Conservation (phyloP, 1,284 basidiomycete genomes). For the Lentinus polychrous region DNA sequence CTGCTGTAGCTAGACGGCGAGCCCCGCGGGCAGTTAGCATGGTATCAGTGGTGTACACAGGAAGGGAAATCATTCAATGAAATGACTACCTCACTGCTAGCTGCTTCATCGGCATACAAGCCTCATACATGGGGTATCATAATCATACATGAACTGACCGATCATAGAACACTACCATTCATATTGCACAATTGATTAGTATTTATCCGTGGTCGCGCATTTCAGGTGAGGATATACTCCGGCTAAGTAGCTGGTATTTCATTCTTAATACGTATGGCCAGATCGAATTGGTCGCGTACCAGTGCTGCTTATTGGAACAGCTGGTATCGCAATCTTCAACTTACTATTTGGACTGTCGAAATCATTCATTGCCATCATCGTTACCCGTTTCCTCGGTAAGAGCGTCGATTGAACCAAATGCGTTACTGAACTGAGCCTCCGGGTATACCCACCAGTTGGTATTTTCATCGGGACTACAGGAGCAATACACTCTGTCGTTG, state of each 20-base stretch:
- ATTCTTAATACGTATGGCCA: slow-evolving; percentile 23
- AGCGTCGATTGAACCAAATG: neutral
- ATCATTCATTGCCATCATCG: slow-evolving; percentile 37
- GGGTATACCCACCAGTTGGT: slow-evolving; percentile 18
- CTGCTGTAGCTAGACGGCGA: neutral
- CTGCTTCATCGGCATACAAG: no score
- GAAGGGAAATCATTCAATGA: no score
- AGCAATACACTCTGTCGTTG: slow-evolving; percentile 53
- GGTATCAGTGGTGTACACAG: no score
- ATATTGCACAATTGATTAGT: slow-evolving; percentile 26
- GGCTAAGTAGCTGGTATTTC: no score
- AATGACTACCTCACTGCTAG: no score
- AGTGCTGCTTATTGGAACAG: slow-evolving; percentile 47
- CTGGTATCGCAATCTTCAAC: slow-evolving; percentile 43
- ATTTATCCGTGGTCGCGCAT: slow-evolving; percentile 29
- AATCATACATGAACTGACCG: neutral
- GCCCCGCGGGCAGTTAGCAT: neutral
- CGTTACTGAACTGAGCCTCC: neutral
- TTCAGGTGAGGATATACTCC: slow-evolving; percentile 22
- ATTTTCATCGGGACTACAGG: slow-evolving; percentile 54
- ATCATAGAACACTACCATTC: slow-evolving; percentile 22
- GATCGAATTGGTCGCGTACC: slow-evolving; percentile 55
- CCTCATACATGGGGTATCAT: no score
- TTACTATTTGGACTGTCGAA: slow-evolving; percentile 49
- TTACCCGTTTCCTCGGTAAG: slow-evolving; percentile 35